These are phyloP conservation scores for Copromyces sp. DNA, from an alignment of 495 filamentous ascomycete genomes.

Conservation along the genomic window DNA sequence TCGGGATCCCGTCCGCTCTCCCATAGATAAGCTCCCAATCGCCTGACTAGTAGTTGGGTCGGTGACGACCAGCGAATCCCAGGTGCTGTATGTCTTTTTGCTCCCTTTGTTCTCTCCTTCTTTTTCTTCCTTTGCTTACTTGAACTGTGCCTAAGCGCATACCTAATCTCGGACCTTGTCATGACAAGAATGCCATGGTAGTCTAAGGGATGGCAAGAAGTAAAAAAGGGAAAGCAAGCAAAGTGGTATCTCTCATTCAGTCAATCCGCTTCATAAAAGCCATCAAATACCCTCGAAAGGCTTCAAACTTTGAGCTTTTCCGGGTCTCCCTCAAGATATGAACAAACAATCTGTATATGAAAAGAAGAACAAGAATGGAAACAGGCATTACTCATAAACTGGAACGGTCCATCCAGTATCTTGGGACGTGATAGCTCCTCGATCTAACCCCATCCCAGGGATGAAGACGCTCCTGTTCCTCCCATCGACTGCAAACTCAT, in stretches of 20 bases:
- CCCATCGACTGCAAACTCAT: not conserved
- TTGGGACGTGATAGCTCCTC: too few species aligned
- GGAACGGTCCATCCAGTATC: too few species aligned
- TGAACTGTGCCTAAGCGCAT: too few species aligned
- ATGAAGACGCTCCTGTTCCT: not conserved
- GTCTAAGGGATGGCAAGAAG: too few species aligned
- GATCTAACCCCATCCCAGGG: not conserved
- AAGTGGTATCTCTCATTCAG: not conserved
- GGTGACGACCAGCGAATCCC: constrained; percentile 32
- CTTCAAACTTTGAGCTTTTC: not conserved
- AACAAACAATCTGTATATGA: not conserved
- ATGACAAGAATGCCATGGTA: too few species aligned
- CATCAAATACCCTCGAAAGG: not conserved
- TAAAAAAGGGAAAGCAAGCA: not conserved
- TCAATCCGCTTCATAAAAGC: not conserved
- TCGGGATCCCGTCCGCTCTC: too few species aligned
- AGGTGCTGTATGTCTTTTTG: constrained; percentile 16
- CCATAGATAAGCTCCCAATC: too few species aligned
- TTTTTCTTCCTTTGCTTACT: too few species aligned
- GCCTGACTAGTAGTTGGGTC: constrained; percentile 37
- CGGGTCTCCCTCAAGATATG: not conserved
- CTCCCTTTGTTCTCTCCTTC: too few species aligned
- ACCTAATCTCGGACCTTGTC: too few species aligned
- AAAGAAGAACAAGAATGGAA: not conserved
- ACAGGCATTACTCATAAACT: not conserved